Conservation (phyloP, 495 filamentous ascomycete species). For the Penicillium paxilli region DNA sequence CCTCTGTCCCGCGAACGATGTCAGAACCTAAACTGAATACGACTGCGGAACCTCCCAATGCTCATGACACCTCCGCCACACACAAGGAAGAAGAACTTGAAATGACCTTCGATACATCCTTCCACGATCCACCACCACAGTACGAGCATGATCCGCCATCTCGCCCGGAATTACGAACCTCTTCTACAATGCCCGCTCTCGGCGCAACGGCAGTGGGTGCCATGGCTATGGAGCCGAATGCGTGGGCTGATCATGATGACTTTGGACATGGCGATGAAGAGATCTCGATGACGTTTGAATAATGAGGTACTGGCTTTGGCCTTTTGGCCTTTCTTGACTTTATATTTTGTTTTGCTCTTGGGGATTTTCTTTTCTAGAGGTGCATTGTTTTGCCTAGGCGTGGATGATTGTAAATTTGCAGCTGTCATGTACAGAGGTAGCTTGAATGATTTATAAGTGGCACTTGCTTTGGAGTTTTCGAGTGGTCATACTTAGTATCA, state of each 20-base stretch:
- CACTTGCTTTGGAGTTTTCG: too few species aligned
- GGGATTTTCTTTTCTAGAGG: slow-evolving; percentile 6
- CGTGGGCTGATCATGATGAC: slow-evolving; percentile 80
- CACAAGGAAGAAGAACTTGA: slow-evolving; percentile 52
- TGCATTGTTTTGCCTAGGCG: slow-evolving; percentile 15
- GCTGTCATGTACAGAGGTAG: slow-evolving; percentile 12
- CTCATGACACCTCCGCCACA: slow-evolving; percentile 23
- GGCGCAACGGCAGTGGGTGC: slow-evolving; percentile 30
- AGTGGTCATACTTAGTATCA: background rate
- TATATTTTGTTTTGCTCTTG: background rate
- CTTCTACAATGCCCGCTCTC: slow-evolving; percentile 36
- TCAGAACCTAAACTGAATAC: slow-evolving; percentile 29
- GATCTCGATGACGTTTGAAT: slow-evolving; percentile 61
- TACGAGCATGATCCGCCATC: slow-evolving; percentile 12
- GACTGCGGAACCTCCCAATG: slow-evolving; percentile 9
- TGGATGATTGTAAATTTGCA: slow-evolving; percentile 10
- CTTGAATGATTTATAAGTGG: background rate
- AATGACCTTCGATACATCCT: slow-evolving; percentile 74
- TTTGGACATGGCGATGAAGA: slow-evolving; percentile 45
- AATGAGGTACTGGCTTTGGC: too few species aligned
- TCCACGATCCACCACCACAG: slow-evolving; percentile 38
- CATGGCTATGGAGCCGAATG: slow-evolving; percentile 63
- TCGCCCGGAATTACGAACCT: slow-evolving; percentile 43
- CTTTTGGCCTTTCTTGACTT: too few species aligned
- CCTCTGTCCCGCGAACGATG: slow-evolving; percentile 30